Conservation (phyloP, 2,329 filamentous ascomycete species). For the Beauveria asiatica region DNA sequence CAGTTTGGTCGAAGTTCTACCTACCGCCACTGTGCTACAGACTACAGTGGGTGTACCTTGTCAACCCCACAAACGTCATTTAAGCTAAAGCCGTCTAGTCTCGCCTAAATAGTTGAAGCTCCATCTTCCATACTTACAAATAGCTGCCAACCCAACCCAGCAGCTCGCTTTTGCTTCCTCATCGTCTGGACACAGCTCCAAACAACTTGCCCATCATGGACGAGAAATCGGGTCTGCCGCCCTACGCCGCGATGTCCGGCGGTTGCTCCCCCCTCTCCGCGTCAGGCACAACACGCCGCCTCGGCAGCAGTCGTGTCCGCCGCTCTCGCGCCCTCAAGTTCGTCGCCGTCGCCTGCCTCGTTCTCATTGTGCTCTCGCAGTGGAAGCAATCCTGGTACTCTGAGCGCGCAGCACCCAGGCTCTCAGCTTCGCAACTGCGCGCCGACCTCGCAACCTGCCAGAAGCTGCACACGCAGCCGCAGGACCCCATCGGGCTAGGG, state of each 20-base stretch:
- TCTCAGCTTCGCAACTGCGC: constrained; percentile 46
- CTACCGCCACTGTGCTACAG: too few species aligned
- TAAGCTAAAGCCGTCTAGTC: not conserved
- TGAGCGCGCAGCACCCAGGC: constrained; percentile 21
- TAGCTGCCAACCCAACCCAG: too few species aligned
- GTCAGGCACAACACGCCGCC: constrained; percentile 13
- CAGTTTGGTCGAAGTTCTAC: too few species aligned
- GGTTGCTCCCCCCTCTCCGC: constrained; percentile 16
- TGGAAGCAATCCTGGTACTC: constrained; percentile 33
- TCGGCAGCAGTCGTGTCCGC: constrained; percentile 22
- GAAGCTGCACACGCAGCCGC: constrained; percentile 44
- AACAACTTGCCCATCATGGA: constrained; percentile 7
- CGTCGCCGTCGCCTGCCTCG: constrained; percentile 37
- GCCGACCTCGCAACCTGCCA: constrained; percentile 48
- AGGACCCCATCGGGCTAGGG: constrained; percentile 46
- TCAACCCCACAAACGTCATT: constrained; percentile 1
- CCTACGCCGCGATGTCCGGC: constrained; percentile 5
- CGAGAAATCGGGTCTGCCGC: constrained; percentile 12
- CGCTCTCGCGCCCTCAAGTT: constrained; percentile 36
- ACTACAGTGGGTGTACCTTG: not conserved
- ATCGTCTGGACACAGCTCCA: not conserved
- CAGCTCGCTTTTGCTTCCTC: not conserved
- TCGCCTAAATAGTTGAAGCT: not conserved
- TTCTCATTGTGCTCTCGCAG: constrained; percentile 42
- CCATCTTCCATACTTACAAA: not conserved